Evolutionary conservation across 164 flowering plant species (phyloP), one percentile per base, ranked within the genome.

Genomic region (Malania oleifera): DNA sequence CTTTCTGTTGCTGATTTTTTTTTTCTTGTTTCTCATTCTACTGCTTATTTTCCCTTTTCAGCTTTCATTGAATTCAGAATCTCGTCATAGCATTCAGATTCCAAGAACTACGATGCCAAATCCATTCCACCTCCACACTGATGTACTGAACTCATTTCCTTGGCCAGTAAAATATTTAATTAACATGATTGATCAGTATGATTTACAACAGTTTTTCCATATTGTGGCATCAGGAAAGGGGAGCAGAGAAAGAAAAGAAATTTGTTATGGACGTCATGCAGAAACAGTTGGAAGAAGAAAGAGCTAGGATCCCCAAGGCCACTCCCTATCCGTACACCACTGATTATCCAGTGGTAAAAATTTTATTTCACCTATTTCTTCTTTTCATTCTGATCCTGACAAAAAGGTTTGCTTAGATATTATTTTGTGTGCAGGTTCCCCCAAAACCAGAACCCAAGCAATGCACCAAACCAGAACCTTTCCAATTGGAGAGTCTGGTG

Each of bases 311-410:
- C 52, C 96, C 89, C 1, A 95, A 73, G 76, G 97, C 99, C 20
- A 78, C 65, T 40, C 99, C 99, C 41, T 91, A 91, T 66, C 99
- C 99, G 28, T 95, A 86, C 61, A 88, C 96, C 8, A 95, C 97
- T 53, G 99, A 95, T 54, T 91, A 71, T 61, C 99, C 99, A 35
- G 91, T 89, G 89, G 99, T 93, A 82, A 17, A 15, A 11, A 43
- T 10, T 14, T 10, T 1, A 4, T 9, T 39, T 10, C 13, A 39
- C 43, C 14, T 13, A 39, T 14, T 13, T 39, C 5, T 39, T 39
- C 15, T 17, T 39, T 39, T 39, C 14, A 17, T 10, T 0, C 17
- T 39, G 43, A n/a, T n/a, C n/a, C n/a, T n/a, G n/a, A n/a, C n/a
- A n/a, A n/a, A n/a, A n/a, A n/a, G n/a, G n/a, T n/a, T n/a, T n/a